A percentile compares a stretch with the other conserved stretches of the same genome.
Evolutionary conservation across 441 rosid genomes (phyloP).

Genomic region (Populus tomentosa): DNA sequence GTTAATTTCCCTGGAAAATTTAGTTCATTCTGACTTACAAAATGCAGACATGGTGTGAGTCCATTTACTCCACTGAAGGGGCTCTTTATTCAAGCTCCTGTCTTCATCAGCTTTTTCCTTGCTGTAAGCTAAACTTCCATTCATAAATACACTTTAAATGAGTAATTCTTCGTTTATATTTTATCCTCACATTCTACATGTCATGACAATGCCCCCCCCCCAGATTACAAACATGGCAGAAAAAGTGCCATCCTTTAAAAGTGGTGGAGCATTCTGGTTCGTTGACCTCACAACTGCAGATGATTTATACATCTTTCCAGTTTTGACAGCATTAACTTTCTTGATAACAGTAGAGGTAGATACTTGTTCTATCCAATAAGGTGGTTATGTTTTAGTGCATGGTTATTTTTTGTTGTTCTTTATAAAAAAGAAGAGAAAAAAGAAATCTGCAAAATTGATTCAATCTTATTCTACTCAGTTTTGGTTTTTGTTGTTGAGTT

Average conservation of each 20-base stretch:
- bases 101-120: constrained; percentile 63
- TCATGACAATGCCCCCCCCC: neutral
- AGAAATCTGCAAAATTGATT: neutral
- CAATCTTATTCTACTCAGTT: neutral
- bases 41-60: constrained; percentile 68
- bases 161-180: neutral
- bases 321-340: constrained; percentile 60
- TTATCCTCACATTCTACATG: neutral
- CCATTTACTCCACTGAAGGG: constrained; percentile 80
- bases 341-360: constrained; percentile 80
- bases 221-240: constrained; percentile 88
- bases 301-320: constrained; percentile 58
- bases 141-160: neutral
- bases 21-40: constrained; percentile 9
- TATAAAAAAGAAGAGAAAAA: too few species aligned
- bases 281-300: constrained; percentile 73
- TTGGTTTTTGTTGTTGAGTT: constrained; percentile 6
- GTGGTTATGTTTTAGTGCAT: neutral
- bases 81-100: constrained; percentile 64
- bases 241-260: constrained; percentile 22
- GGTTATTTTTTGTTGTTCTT: neutral
- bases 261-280: constrained; percentile 87
- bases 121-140: constrained; percentile 50
- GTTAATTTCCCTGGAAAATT: neutral
- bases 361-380: neutral